Percentiles rank a stretch among this genome's conserved stretches.
phyloP scores from a whole-genome alignment of 1,139 yeast species.

The Hemisphaericaspora subhashii region DNA sequence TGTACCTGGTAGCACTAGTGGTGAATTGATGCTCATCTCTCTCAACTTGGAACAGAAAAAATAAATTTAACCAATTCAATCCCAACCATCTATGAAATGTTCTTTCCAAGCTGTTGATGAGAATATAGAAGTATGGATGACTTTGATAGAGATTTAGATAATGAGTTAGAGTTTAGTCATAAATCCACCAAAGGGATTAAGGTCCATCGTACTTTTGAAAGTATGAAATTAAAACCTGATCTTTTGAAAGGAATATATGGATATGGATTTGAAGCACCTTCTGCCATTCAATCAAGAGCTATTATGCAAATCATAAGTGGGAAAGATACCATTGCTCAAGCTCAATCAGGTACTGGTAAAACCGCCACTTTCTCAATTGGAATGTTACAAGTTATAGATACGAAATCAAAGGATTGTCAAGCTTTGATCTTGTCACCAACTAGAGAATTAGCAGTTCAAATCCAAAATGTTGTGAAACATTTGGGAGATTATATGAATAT shows the following conservation, averaged over 20 bases:
- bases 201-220: constrained; percentile 69
- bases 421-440: constrained; percentile 94
- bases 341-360: constrained; percentile 98
- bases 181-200: constrained; percentile 60
- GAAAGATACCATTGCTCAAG: constrained; percentile 92
- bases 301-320: constrained; percentile 90
- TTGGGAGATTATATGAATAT: constrained; percentile 85
- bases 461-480: constrained; percentile 78
- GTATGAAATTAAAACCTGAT: constrained; percentile 73
- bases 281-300: constrained; percentile 94
- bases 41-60: no score
- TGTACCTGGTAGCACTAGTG: neutral
- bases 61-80: no score
- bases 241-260: constrained; percentile 75
- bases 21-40: constrained; percentile 3
- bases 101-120: no score
- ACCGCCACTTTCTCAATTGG: constrained; percentile 96
- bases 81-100: no score
- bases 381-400: constrained; percentile 77
- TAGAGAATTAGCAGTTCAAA: constrained; percentile 89
- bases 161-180: constrained; percentile 54
- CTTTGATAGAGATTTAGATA: constrained; percentile 59
- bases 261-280: constrained; percentile 92
- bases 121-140: constrained; percentile 24
- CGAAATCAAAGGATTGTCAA: constrained; percentile 66